phyloP scores from a whole-genome alignment of 441 rosid species.

The Gossypium lobatum region DNA sequence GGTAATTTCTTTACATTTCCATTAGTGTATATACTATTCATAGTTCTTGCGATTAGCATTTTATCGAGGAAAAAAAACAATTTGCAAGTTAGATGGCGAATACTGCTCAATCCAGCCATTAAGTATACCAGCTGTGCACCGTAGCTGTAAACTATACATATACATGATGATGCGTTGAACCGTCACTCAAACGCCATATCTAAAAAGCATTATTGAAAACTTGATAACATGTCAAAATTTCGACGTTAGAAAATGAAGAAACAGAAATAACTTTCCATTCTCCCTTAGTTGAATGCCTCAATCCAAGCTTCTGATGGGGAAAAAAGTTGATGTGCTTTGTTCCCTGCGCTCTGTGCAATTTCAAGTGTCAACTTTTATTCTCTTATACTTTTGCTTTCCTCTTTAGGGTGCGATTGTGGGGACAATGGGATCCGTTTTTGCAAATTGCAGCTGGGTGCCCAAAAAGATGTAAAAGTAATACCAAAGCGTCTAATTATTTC shows the following conservation, averaged over 20 bases:
- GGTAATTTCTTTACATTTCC: too few species aligned
- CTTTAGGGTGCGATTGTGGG: constrained; percentile 27
- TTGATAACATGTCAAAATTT: constrained; percentile 9
- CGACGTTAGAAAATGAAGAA: constrained; percentile 2
- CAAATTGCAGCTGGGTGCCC: not conserved
- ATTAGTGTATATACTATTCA: too few species aligned
- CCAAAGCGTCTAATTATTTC: not conserved
- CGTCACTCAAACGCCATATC: not conserved
- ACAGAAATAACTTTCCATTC: constrained; percentile 7
- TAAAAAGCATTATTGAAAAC: not conserved
- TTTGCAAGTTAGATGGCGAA: too few species aligned
- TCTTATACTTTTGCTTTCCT: constrained; percentile 18
- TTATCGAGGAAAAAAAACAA: too few species aligned
- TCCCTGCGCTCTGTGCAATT: constrained; percentile 17
- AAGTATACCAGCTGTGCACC: too few species aligned
- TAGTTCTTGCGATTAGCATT: too few species aligned
- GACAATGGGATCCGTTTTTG: constrained; percentile 5
- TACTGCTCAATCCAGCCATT: too few species aligned
- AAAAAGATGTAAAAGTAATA: not conserved
- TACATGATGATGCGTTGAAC: not conserved
- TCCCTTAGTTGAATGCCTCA: constrained; percentile 2
- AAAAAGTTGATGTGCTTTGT: constrained; percentile 26
- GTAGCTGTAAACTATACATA: too few species aligned
- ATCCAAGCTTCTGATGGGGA: constrained; percentile 14
- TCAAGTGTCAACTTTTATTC: constrained; percentile 31